phyloP scores from a whole-genome alignment of 495 filamentous ascomycete species.

The Podospora appendiculata region DNA sequence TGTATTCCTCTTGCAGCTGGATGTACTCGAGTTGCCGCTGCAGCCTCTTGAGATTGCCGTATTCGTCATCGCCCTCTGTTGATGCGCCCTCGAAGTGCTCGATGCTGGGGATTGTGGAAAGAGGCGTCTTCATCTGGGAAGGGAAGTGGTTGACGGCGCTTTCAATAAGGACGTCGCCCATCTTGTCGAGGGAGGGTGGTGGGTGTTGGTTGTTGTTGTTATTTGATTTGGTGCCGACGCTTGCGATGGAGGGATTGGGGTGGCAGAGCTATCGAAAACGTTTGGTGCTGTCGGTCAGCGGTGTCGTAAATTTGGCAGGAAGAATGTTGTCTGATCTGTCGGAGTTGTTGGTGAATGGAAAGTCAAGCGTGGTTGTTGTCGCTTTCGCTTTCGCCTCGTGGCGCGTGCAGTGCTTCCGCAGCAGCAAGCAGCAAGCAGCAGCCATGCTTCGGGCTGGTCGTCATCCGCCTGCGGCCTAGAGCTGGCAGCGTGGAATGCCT shows the following conservation, averaged over 20 bases:
- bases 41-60: constrained; percentile 87
- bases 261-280: no score
- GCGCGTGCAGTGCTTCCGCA: constrained; percentile 18
- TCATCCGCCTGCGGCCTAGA: constrained; percentile 23
- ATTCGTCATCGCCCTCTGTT: constrained; percentile 83
- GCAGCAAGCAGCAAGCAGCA: constrained; percentile 7
- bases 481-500: not conserved
- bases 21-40: constrained; percentile 98
- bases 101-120: constrained; percentile 83
- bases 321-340: no score
- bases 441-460: constrained; percentile 9
- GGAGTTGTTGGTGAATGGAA: no score
- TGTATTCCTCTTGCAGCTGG: constrained; percentile 97
- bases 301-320: no score
- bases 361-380: not conserved
- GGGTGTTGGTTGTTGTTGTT: constrained; percentile 14
- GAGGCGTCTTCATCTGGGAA: constrained; percentile 68
- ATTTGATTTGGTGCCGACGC: constrained; percentile 3
- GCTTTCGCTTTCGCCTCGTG: constrained; percentile 20
- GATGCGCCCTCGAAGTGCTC: constrained; percentile 77
- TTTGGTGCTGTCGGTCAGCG: no score
- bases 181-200: constrained; percentile 31
- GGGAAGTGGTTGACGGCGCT: constrained; percentile 63
- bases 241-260: no score
- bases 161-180: constrained; percentile 82